These are phyloP conservation scores for Claviceps quebecensis DNA, from an alignment of 2,329 filamentous ascomycete species.

Conservation along the genomic window DNA sequence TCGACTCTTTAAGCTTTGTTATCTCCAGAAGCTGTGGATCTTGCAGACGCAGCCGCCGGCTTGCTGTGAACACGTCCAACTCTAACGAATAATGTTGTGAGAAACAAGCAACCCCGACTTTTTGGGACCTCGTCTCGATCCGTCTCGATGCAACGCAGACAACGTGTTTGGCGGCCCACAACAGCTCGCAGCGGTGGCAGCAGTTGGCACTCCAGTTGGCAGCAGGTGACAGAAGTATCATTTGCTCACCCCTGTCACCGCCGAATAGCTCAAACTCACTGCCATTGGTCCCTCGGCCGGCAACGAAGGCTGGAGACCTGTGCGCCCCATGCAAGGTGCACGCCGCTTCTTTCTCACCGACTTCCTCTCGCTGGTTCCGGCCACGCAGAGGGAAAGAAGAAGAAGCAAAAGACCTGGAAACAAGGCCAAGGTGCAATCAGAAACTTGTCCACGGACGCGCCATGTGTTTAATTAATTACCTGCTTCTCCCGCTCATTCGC, in stretches of 20 bases:
- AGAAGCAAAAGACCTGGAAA: not conserved
- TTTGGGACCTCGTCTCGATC: not conserved
- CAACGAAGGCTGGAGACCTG: not conserved
- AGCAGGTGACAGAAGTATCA: not conserved
- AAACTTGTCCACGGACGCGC: not conserved
- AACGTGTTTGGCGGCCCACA: slow-evolving; percentile 6
- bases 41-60: not conserved
- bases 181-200: slow-evolving; percentile 2
- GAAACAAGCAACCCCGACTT: not conserved
- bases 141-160: not conserved
- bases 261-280: slow-evolving; percentile 7
- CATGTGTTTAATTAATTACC: not conserved
- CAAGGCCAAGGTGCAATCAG: not conserved
- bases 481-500: not conserved
- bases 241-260: slow-evolving; percentile 9
- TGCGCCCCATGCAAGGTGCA: slow-evolving; percentile 5
- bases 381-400: not conserved
- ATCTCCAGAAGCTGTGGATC: not conserved
- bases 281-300: slow-evolving; percentile 8
- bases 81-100: not conserved
- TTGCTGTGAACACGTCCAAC: not conserved
- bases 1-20: not conserved
- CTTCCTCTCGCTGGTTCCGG: not conserved
- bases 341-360: slow-evolving; percentile 6
- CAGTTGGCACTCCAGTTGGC: not conserved